Evolutionary conservation across 2,329 filamentous ascomycete species (phyloP), one percentile per base, ranked within the genome.

Genomic region (Verruconis gallopava): DNA sequence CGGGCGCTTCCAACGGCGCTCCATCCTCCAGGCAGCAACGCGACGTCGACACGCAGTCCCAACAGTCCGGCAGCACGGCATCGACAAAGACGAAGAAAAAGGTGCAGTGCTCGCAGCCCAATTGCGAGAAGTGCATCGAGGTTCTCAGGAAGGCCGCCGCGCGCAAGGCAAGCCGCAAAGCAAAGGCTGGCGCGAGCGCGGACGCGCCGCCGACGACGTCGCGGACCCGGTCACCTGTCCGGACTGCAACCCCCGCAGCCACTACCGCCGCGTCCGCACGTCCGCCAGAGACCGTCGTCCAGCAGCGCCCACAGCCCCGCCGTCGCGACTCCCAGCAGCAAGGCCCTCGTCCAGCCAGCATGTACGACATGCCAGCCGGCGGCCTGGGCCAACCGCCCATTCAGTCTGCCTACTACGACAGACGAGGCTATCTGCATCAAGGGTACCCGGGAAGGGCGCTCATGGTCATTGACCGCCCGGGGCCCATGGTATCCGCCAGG

Each of bases 191-290:
- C 13, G 33, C 28, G 6, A 22, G 20, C 14, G 15, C 15, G 15
- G 28, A 42, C 9, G 22, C 32, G 11, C 21, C 14, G 15, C 40
- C 40, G 17, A 22, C 17, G 17, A 42, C 15, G 32, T 42, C 14
- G n/a, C 40, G 22, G n/a, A 22, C 21, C 15, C 34, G 17, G 32
- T 42, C 40, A n/a, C 40, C 40, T n/a, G 32, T 36, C 40, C 34
- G 36, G 19, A 34, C 21, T 17, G 21, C 38, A 6, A 40, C 15
- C 9, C 33, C 38, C 18, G 25, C 25, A n/a, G n/a, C n/a, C n/a
- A n/a, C n/a, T n/a, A n/a, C n/a, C n/a, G n/a, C n/a, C n/a, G n/a
- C n/a, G n/a, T n/a, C n/a, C n/a, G n/a, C n/a, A n/a, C n/a, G n/a
- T n/a, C n/a, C n/a, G n/a, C n/a, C n/a, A n/a, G n/a, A n/a, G n/a